These are phyloP conservation scores for Leptodontidium sp. DNA, from an alignment of 2,329 filamentous ascomycete species.

Conservation along the genomic window DNA sequence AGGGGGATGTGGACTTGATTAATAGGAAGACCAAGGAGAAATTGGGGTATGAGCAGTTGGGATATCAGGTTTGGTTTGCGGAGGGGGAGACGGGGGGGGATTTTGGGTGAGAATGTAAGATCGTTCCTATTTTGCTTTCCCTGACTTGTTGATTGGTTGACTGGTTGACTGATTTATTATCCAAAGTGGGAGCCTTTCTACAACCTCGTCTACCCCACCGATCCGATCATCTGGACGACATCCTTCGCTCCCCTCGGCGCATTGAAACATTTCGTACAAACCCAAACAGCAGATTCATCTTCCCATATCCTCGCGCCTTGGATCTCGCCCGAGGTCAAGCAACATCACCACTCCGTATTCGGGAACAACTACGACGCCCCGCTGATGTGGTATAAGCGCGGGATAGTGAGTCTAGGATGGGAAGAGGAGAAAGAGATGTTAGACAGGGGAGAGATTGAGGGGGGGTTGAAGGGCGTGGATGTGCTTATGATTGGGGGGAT, in stretches of 20 bases:
- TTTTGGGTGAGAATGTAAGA: conserved; percentile 34
- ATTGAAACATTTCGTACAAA: conserved; percentile 23
- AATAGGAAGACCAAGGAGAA: conserved; percentile 29
- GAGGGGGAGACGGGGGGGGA: conserved; percentile 23
- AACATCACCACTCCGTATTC: conserved; percentile 26
- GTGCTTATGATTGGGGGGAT: conserved; percentile 34
- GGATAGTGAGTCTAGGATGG: conserved; percentile 24
- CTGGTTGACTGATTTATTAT: too few relatives aligned
- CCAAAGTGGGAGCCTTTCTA: conserved; percentile 33
- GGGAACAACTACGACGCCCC: conserved; percentile 28
- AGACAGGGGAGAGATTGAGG: conserved; percentile 24
- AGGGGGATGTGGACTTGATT: conserved; percentile 23
- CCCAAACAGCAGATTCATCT: background rate
- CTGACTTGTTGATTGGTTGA: too few relatives aligned
- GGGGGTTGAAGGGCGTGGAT: conserved; percentile 23
- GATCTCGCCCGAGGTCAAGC: conserved; percentile 22
- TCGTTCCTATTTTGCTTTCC: background rate
- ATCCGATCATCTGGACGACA: conserved; percentile 21
- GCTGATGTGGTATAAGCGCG: conserved; percentile 35
- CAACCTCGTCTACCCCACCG: conserved; percentile 28
- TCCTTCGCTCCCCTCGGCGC: conserved; percentile 27
- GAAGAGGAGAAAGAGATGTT: conserved; percentile 31
- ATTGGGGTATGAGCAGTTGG: conserved; percentile 34
- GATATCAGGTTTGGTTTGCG: conserved; percentile 36
- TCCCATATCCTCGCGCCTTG: conserved; percentile 22